Percentiles rank a stretch among this genome's conserved stretches.
Evolutionary conservation across 1,139 yeast species (phyloP).

Genomic region (Yamadazyma siamensis): DNA sequence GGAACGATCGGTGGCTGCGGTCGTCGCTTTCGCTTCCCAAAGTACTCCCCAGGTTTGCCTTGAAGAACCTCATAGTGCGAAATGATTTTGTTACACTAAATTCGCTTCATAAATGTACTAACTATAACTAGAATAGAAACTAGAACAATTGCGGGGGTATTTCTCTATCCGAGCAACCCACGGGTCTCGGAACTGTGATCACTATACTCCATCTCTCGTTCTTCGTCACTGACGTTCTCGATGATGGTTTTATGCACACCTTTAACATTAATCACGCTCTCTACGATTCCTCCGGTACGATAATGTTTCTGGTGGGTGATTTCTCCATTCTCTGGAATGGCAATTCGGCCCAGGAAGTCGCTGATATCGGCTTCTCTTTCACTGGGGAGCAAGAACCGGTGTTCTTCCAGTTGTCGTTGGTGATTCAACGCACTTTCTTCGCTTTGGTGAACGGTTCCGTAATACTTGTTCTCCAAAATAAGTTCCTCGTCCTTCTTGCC

Average conservation of each 20-base stretch:
- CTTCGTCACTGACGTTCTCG: conserved; percentile 52
- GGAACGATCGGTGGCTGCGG: conserved; percentile 17
- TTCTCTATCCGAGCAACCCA: conserved; percentile 3
- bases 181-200: conserved; percentile 7
- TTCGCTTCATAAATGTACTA: no score
- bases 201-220: conserved; percentile 14
- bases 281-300: conserved; percentile 72
- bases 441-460: conserved; percentile 45
- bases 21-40: conserved; percentile 23
- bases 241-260: conserved; percentile 88
- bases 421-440: conserved; percentile 51
- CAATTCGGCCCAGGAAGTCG: conserved; percentile 16
- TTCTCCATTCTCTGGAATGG: conserved; percentile 21
- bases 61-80: no score
- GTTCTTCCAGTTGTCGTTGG: conserved; percentile 16
- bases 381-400: conserved; percentile 22
- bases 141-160: no score
- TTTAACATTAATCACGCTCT: conserved; percentile 76
- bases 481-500: conserved; percentile 14
- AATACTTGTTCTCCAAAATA: conserved; percentile 12
- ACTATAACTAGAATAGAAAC: no score
- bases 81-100: no score
- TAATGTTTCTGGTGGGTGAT: conserved; percentile 37
- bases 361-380: conserved; percentile 31
- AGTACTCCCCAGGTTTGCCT: conserved; percentile 7